Evolutionary conservation across 768 basidiomycete genomes (phyloP).

Genomic region (Trametes coccinea): DNA sequence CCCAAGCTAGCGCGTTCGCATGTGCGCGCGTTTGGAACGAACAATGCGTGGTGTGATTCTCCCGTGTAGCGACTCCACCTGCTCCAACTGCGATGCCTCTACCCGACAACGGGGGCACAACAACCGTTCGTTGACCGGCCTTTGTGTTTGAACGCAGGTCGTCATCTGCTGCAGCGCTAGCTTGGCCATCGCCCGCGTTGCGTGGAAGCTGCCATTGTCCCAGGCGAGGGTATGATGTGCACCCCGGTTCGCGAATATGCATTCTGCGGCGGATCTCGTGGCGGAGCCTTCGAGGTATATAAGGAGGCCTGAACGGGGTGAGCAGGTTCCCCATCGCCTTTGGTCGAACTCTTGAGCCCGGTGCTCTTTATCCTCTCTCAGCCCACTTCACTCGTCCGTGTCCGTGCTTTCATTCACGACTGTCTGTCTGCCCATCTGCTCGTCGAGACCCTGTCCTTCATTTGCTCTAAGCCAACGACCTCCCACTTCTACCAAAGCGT

Average conservation of each 20-base stretch:
- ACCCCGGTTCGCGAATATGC: background rate
- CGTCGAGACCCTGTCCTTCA: background rate
- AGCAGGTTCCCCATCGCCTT: constrained; percentile 9
- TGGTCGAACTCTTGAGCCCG: constrained; percentile 19
- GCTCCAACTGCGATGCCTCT: constrained; percentile 20
- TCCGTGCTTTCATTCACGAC: constrained; percentile 11
- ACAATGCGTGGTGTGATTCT: constrained; percentile 11
- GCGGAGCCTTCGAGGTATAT: constrained; percentile 4
- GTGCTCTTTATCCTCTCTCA: constrained; percentile 13
- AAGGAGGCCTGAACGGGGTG: background rate
- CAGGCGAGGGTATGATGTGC: background rate
- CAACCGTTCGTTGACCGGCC: background rate
- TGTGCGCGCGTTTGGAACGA: background rate
- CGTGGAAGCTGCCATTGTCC: background rate
- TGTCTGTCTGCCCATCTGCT: background rate
- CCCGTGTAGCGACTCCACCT: constrained; percentile 13
- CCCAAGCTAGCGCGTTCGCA: background rate
- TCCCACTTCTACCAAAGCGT: background rate
- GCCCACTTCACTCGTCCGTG: background rate
- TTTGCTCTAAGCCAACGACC: background rate
- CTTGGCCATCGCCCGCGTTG: background rate
- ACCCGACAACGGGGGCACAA: constrained; percentile 19
- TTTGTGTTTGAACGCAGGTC: background rate
- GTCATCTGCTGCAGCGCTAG: background rate
- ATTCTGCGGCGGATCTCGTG: background rate